These are phyloP conservation scores for Talaromyces sp. DNA, from an alignment of 2,329 filamentous ascomycete genomes.

Conservation along the genomic window DNA sequence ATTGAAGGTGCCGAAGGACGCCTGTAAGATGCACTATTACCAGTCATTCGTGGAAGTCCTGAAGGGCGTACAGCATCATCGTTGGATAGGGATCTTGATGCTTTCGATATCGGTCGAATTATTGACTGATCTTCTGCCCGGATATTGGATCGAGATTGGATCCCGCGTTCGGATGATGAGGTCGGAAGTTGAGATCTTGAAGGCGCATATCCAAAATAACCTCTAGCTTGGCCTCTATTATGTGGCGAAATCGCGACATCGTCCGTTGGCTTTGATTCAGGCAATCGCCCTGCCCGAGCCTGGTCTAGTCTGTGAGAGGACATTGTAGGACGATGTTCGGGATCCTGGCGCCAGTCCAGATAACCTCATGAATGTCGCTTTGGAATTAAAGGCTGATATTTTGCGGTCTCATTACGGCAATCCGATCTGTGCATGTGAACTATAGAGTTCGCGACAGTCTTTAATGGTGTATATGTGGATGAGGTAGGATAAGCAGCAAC, in stretches of 20 bases:
- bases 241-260: constrained; percentile 26
- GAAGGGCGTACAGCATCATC: constrained; percentile 27
- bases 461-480: background rate
- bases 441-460: background rate
- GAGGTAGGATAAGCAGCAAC: constrained; percentile 1
- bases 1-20: constrained; percentile 16
- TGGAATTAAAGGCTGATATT: background rate
- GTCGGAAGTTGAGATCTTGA: constrained; percentile 30
- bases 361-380: constrained; percentile 19
- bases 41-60: constrained; percentile 30
- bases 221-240: constrained; percentile 22
- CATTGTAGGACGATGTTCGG: constrained; percentile 33
- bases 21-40: constrained; percentile 21
- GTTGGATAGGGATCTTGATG: constrained; percentile 23
- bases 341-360: constrained; percentile 27
- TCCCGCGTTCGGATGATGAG: constrained; percentile 24
- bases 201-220: constrained; percentile 21
- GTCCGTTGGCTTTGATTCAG: constrained; percentile 25
- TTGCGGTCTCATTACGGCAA: constrained; percentile 33
- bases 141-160: constrained; percentile 29
- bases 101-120: constrained; percentile 22
- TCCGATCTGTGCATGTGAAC: constrained; percentile 11
- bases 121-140: constrained; percentile 24
- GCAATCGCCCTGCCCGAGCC: constrained; percentile 30
- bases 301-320: constrained; percentile 34